Base-by-base conservation (phyloP, 345 rosid species). In the Lumnitzera littorea region DNA sequence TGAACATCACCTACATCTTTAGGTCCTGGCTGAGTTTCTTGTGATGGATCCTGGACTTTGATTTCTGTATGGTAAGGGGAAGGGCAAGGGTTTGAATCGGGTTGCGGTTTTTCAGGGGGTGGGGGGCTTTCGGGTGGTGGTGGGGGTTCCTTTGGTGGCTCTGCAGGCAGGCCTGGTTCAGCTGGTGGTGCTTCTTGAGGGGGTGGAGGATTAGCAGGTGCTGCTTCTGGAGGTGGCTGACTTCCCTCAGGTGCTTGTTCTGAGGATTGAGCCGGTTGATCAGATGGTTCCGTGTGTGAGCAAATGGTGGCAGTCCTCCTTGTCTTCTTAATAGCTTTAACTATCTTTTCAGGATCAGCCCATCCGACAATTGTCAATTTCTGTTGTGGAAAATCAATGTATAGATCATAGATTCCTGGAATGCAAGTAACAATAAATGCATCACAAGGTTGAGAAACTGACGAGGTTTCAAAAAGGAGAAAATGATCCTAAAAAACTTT, bases 361-460 rank as follows among this genome's bases (percentile, higher is more conserved):
- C 95, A 82, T 51, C 95, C 91, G 15, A 82, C 64, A 13, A 87
- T 53, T 11, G 86, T 84, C 63, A 84, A 56, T 68, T 84, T 87
- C 71, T 87, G 91, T 53, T 87, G 82, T 11, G 82, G 81, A 23
- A 84, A 56, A 49, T 87, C 91, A 15, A 81, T 73, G 67, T 67
- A 65, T 62, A 77, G 66, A 66, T 87, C 85, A 72, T 77, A 80
- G 63, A 87, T 84, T 20, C 90, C 90, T 84, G 80, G 13, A 13
- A 55, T 46, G 62, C 12, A 25, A 62, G 52, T 60, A 36, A 36
- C 43, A 36, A 36, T 7, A 4, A 1, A 36, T 36, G 43, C 43
- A 36, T 36, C 43, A 36, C 43, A 36, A 36, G 43, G 43, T 36
- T 36, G 1, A 36, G 43, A 36, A 36, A 7, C 43, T 7, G 43